A percentile compares a stretch with the other conserved stretches of the same genome.
Evolutionary conservation across 2,329 filamentous ascomycete species (phyloP).

Genomic region (Bertia moriformis): DNA sequence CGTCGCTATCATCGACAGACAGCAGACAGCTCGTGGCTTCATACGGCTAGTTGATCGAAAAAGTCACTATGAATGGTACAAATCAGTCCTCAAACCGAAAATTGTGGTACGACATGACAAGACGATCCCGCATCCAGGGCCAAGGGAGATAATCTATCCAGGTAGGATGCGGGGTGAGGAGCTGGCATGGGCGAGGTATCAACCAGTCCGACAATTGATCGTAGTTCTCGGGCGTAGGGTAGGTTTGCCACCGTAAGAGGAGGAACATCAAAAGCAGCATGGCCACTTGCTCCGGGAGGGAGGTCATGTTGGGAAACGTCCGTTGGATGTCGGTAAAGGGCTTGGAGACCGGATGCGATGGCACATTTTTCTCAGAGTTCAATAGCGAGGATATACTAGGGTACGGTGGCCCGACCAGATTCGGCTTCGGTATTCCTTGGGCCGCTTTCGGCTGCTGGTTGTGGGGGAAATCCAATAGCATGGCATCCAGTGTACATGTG

Average conservation of each 20-base stretch:
- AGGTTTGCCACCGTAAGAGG: slow-evolving; percentile 2
- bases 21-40: neutral
- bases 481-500: neutral
- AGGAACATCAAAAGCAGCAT: slow-evolving; percentile 1
- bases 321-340: slow-evolving; percentile 1
- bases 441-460: neutral
- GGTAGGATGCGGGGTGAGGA: slow-evolving; percentile 1
- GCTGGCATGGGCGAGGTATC: neutral
- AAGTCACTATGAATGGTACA: neutral
- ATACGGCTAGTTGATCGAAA: slow-evolving; percentile 1
- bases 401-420: slow-evolving; percentile 1
- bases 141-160: slow-evolving; percentile 2
- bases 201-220: slow-evolving; percentile 1
- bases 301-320: neutral
- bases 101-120: slow-evolving; percentile 3
- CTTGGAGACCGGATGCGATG: slow-evolving; percentile 1
- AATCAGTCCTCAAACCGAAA: slow-evolving; percentile 1
- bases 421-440: neutral
- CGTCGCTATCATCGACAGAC: neutral
- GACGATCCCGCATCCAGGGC: slow-evolving; percentile 1
- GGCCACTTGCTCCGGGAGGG: slow-evolving; percentile 1
- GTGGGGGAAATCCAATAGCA: slow-evolving; percentile 1
- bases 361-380: neutral
- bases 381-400: slow-evolving; percentile 1
- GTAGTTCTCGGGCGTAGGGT: slow-evolving; percentile 1